Conservation (phyloP, 192 early-diverging fungal species). For the Gamsiella multidivaricata region DNA sequence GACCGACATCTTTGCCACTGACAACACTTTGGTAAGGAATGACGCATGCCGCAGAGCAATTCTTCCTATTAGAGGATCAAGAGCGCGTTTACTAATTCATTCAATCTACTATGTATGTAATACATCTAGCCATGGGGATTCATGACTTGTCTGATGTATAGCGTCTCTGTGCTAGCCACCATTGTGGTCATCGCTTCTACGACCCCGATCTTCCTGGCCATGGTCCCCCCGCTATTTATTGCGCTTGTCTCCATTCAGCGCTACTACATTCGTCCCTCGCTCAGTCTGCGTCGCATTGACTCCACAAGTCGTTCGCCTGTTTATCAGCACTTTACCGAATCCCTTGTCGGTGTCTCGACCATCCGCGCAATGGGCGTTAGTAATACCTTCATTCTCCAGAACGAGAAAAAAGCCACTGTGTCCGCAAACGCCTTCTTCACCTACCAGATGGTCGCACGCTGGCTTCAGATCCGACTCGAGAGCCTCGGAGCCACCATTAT, state of each 20-base stretch:
- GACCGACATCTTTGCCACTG: constrained; percentile 85
- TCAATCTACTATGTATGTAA: no score
- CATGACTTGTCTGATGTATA: constrained; percentile 45
- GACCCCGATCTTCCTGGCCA: constrained; percentile 55
- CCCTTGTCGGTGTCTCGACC: constrained; percentile 67
- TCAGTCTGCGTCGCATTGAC: constrained; percentile 84
- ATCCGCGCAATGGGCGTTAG: constrained; percentile 76
- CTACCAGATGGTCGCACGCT: constrained; percentile 72
- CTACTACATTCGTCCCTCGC: constrained; percentile 75
- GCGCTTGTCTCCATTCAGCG: constrained; percentile 57
- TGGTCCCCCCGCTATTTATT: constrained; percentile 60
- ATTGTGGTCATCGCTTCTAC: constrained; percentile 51
- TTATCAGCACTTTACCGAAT: constrained; percentile 76
- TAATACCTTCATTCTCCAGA: constrained; percentile 11
- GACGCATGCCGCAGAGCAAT: no score
- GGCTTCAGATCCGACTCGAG: constrained; percentile 74
- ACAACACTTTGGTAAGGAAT: constrained; percentile 73
- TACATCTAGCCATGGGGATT: constrained; percentile 64
- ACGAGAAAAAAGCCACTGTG: constrained; percentile 12
- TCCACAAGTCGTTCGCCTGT: constrained; percentile 82
- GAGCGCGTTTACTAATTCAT: no score
- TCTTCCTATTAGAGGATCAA: no score
- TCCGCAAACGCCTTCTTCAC: constrained; percentile 19
- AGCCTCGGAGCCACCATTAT: constrained; percentile 73
- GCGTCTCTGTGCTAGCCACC: constrained; percentile 45